Percentiles rank a stretch among this genome's conserved stretches.
Evolutionary conservation across 1,139 yeast genomes (phyloP).

Genomic region (Pichia sp.): DNA sequence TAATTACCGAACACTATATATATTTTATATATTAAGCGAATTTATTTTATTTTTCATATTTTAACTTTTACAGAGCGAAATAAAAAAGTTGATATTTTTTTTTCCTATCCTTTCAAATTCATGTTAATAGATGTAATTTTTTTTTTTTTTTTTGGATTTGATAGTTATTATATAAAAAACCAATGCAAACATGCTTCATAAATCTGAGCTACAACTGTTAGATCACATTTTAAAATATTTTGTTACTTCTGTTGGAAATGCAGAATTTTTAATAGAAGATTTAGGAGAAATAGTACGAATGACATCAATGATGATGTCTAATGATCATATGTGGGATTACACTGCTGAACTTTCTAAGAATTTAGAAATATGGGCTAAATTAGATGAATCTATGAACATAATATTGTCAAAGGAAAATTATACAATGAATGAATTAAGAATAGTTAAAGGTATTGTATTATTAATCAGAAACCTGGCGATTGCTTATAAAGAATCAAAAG

Average conservation of each 20-base stretch:
- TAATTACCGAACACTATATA: too few relatives aligned
- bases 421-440: slow-evolving; percentile 5
- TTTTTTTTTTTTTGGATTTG: too few relatives aligned
- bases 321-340: slow-evolving; percentile 10
- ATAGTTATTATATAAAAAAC: too few relatives aligned
- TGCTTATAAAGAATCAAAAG: slow-evolving; percentile 1
- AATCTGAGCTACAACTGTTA: neutral
- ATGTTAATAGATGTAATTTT: neutral
- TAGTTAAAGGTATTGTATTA: slow-evolving; percentile 15
- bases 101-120: too few relatives aligned
- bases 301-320: slow-evolving; percentile 14
- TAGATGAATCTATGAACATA: neutral
- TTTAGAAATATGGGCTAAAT: neutral
- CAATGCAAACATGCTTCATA: neutral
- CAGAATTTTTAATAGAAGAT: neutral
- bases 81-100: neutral
- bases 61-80: slow-evolving; percentile 23
- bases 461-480: slow-evolving; percentile 14
- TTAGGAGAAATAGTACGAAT: slow-evolving; percentile 7
- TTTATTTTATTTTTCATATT: too few relatives aligned
- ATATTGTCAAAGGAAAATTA: neutral
- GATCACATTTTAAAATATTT: neutral
- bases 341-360: neutral
- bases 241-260: slow-evolving; percentile 1
- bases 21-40: too few relatives aligned